A percentile compares a stretch with the other conserved stretches of the same genome.
phyloP scores from a whole-genome alignment of 108 stramenopile species.

The Skeletonema potamos region DNA sequence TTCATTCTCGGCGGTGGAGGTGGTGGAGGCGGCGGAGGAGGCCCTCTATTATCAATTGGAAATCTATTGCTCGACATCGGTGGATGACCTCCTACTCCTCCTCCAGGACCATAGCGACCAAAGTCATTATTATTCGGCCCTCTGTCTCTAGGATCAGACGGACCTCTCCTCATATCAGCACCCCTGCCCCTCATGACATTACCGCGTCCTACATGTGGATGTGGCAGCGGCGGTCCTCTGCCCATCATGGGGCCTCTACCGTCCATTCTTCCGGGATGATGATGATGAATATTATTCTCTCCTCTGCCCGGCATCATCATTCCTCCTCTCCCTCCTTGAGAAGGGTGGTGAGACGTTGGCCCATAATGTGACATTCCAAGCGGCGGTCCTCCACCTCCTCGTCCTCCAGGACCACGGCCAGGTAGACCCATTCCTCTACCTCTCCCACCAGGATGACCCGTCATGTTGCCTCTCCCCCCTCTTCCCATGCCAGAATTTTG shows the following conservation, averaged over 20 bases:
- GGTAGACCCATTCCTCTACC: not conserved
- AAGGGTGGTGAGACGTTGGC: not conserved
- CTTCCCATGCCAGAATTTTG: not conserved
- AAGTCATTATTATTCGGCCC: not conserved
- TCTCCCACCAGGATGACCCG: not conserved
- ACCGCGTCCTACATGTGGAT: not conserved
- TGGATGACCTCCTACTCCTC: not conserved
- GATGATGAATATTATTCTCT: not conserved
- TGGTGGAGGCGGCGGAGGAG: not conserved
- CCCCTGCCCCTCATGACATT: not conserved
- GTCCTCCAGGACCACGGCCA: not conserved
- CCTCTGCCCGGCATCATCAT: not conserved
- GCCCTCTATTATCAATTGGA: conserved; percentile 1
- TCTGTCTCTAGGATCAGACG: not conserved
- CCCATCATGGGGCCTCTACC: not conserved
- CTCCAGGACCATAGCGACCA: not conserved
- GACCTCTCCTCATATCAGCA: not conserved
- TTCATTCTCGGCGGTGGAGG: not conserved
- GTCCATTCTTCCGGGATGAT: not conserved
- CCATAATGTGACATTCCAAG: not conserved
- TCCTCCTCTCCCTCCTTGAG: not conserved
- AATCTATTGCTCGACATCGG: not conserved
- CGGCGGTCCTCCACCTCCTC: not conserved
- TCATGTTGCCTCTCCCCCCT: not conserved
- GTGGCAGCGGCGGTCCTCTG: not conserved